phyloP scores from a whole-genome alignment of 176 grass and related monocot genomes.

The Oryza officinalis region DNA sequence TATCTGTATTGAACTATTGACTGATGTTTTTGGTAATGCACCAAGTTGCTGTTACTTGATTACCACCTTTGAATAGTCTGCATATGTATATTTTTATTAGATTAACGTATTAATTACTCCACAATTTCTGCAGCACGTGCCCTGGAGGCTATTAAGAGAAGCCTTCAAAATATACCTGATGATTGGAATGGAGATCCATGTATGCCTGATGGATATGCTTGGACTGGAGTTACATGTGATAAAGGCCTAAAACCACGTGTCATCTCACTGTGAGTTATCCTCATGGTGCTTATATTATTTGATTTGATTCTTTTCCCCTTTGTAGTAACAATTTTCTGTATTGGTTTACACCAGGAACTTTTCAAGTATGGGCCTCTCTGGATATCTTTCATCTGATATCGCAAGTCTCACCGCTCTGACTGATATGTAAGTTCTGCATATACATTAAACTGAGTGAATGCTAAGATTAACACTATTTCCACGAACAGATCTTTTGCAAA shows the following conservation, averaged over 20 bases:
- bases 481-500: slow-evolving; percentile 73
- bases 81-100: neutral
- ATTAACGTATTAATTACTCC: slow-evolving; percentile 14
- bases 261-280: slow-evolving; percentile 67
- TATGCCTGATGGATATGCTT: slow-evolving; percentile 79
- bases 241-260: slow-evolving; percentile 63
- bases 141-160: slow-evolving; percentile 61
- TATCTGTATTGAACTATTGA: neutral
- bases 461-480: slow-evolving; percentile 31
- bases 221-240: slow-evolving; percentile 84
- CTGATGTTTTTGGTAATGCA: neutral
- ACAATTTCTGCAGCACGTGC: slow-evolving; percentile 55
- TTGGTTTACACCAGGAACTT: slow-evolving; percentile 69
- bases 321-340: slow-evolving; percentile 28
- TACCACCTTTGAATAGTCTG: neutral
- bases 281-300: slow-evolving; percentile 35
- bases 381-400: slow-evolving; percentile 64
- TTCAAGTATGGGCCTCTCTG: slow-evolving; percentile 71
- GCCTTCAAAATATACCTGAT: slow-evolving; percentile 56
- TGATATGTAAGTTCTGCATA: slow-evolving; percentile 63
- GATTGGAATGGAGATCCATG: slow-evolving; percentile 98
- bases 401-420: slow-evolving; percentile 68
- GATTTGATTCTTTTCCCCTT: neutral
- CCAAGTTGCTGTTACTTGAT: slow-evolving; percentile 7
- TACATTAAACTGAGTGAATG: slow-evolving; percentile 25